Percentiles rank a stretch among this genome's conserved stretches.
Conservation (phyloP, 306 rosid species). For the Inga oerstediana region DNA sequence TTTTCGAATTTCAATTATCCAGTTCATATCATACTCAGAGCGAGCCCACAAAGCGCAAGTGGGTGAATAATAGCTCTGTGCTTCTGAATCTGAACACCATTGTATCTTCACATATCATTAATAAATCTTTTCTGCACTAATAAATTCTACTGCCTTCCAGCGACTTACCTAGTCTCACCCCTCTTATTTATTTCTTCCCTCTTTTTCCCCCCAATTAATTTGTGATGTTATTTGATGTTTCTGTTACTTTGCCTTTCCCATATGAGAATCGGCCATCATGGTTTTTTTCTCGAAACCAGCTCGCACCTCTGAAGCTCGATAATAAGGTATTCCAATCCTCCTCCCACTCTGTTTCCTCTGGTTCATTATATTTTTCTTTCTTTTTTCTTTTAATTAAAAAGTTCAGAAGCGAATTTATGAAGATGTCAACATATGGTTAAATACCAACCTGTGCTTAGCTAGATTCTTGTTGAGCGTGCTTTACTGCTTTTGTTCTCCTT, state of each 20-base stretch:
- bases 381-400: neutral
- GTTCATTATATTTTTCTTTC: neutral
- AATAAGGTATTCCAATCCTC: slow-evolving; percentile 1
- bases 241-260: neutral
- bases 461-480: slow-evolving; percentile 38
- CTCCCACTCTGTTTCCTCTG: slow-evolving; percentile 18
- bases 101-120: no score
- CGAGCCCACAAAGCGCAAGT: slow-evolving; percentile 29
- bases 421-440: slow-evolving; percentile 24
- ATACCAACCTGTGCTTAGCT: slow-evolving; percentile 49
- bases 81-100: neutral
- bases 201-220: neutral
- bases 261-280: slow-evolving; percentile 15
- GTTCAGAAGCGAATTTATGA: slow-evolving; percentile 30
- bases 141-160: slow-evolving; percentile 22
- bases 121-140: neutral
- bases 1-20: neutral
- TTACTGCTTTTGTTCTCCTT: slow-evolving; percentile 11
- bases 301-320: neutral
- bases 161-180: slow-evolving; percentile 18
- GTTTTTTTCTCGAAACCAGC: slow-evolving; percentile 28
- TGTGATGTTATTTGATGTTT: neutral
- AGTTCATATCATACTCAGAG: neutral
- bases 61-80: neutral
- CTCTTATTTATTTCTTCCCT: neutral